Evolutionary conservation across 768 basidiomycete genomes (phyloP).

Genomic region (Leccinum barrowsii): DNA sequence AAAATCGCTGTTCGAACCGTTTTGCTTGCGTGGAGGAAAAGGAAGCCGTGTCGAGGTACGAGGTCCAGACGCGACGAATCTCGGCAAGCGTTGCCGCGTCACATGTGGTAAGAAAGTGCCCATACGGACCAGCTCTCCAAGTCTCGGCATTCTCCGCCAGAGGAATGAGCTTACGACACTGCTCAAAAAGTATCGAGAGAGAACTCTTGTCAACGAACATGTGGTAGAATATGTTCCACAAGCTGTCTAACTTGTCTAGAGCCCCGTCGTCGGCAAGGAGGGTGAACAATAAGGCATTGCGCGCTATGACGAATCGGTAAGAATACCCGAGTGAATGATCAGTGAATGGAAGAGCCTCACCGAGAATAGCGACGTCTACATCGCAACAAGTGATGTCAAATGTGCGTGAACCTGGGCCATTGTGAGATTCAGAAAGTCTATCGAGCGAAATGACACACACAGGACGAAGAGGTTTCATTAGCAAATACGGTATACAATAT

Average conservation of each 20-base stretch:
- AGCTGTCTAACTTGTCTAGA: conserved; percentile 4
- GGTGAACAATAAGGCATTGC: conserved; percentile 27
- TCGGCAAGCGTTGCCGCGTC: conserved; percentile 17
- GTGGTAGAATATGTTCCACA: conserved; percentile 30
- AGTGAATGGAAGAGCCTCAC: conserved; percentile 5
- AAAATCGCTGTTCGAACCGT: conserved; percentile 9
- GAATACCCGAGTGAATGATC: not conserved
- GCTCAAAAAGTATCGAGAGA: conserved; percentile 17
- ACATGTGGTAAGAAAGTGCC: conserved; percentile 21
- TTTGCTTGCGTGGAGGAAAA: conserved; percentile 6
- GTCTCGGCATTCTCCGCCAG: conserved; percentile 13
- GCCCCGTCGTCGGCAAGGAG: conserved; percentile 21
- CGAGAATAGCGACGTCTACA: conserved; percentile 25
- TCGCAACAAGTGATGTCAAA: conserved; percentile 32
- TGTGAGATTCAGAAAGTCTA: not conserved
- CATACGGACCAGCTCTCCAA: conserved; percentile 27
- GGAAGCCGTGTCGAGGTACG: conserved; percentile 13
- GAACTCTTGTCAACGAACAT: conserved; percentile 18
- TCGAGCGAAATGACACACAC: conserved; percentile 1
- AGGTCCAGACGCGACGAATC: conserved; percentile 19
- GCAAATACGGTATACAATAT: conserved; percentile 45
- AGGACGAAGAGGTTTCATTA: conserved; percentile 5
- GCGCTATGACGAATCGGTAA: conserved; percentile 15
- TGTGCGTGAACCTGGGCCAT: conserved; percentile 6
- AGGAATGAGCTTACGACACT: conserved; percentile 26